A percentile compares a stretch with the other conserved stretches of the same genome.
phyloP scores from a whole-genome alignment of 805 yeast genomes.

The Candida pseudoglaebosa region DNA sequence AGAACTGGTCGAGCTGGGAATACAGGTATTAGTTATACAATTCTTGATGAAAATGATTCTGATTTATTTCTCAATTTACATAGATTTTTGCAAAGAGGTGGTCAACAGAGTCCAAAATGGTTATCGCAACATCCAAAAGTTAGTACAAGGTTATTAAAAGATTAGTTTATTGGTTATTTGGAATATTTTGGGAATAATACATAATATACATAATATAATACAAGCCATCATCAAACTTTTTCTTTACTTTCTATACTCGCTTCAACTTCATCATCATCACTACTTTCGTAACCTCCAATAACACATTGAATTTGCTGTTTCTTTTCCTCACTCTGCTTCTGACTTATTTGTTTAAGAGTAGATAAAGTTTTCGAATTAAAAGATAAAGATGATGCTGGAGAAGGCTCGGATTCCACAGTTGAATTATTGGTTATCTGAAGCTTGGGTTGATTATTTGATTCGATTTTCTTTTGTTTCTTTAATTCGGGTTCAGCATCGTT shows the following conservation, averaged over 20 bases:
- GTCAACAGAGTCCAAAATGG: conserved; percentile 18
- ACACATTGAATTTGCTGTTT: background rate
- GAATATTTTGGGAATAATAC: no score
- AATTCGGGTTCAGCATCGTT: conserved; percentile 23
- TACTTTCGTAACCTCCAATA: conserved; percentile 8
- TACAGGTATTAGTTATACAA: conserved; percentile 71
- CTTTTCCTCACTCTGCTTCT: conserved; percentile 3
- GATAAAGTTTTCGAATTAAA: conserved; percentile 1
- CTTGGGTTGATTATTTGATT: conserved; percentile 3
- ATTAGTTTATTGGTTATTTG: no score
- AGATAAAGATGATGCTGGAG: background rate
- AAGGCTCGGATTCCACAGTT: background rate
- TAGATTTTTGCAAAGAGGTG: conserved; percentile 41
- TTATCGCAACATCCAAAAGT: conserved; percentile 13
- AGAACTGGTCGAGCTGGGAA: conserved; percentile 96
- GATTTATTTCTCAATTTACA: conserved; percentile 49
- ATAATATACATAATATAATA: background rate
- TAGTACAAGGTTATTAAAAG: conserved; percentile 12
- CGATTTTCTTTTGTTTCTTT: conserved; percentile 8
- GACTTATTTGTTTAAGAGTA: conserved; percentile 1
- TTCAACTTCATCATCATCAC: conserved; percentile 8
- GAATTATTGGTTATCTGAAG: background rate
- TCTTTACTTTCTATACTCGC: background rate
- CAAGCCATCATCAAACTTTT: background rate
- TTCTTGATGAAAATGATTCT: conserved; percentile 56